phyloP scores from a whole-genome alignment of 2,329 filamentous ascomycete species.

The Pseudogymnoascus sp. region DNA sequence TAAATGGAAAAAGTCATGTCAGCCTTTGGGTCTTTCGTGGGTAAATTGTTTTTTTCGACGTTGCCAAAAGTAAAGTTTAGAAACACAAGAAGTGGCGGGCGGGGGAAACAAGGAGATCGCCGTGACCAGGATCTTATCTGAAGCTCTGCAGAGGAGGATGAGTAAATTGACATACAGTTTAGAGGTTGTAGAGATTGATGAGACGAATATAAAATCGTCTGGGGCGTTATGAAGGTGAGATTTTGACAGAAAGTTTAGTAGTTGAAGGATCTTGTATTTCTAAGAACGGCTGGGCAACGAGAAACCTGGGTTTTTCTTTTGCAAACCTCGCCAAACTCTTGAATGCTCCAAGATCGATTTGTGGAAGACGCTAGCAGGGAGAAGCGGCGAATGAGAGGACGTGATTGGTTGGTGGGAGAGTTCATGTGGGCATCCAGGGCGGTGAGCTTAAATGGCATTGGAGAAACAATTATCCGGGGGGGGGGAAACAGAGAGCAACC shows the following conservation, averaged over 20 bases:
- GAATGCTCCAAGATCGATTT: conserved; percentile 11
- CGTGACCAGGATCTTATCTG: neutral
- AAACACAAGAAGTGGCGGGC: neutral
- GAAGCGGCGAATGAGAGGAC: neutral
- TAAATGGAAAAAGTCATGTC: neutral
- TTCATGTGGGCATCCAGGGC: conserved; percentile 7
- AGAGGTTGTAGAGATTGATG: neutral
- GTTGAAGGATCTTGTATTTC: conserved; percentile 11
- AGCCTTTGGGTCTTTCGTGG: neutral
- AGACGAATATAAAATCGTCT: conserved; percentile 10
- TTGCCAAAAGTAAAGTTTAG: neutral
- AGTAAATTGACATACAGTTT: neutral
- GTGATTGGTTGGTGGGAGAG: neutral
- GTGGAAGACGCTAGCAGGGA: conserved; percentile 9
- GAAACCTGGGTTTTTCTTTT: conserved; percentile 11
- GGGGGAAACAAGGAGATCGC: conserved; percentile 8
- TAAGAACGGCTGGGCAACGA: conserved; percentile 1
- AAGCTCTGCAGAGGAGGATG: neutral
- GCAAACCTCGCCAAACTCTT: conserved; percentile 11
- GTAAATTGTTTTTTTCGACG: neutral
- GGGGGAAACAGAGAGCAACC: neutral
- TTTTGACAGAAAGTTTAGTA: neutral
- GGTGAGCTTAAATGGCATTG: conserved; percentile 1
- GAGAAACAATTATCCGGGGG: neutral
- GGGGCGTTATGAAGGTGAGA: neutral